These are phyloP conservation scores for Candida montana DNA, from an alignment of 805 yeast genomes.

Conservation along the genomic window DNA sequence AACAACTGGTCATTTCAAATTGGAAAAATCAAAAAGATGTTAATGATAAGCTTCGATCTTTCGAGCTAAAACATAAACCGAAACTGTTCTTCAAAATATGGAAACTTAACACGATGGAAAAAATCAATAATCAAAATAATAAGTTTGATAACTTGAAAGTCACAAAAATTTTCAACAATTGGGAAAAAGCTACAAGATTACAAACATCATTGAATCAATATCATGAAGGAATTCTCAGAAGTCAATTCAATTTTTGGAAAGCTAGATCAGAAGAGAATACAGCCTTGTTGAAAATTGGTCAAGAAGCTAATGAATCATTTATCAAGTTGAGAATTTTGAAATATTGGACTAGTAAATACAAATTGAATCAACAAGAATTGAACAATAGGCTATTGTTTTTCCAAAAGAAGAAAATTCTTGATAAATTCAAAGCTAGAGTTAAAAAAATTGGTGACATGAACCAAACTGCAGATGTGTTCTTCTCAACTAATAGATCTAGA, in stretches of 20 bases:
- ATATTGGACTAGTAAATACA: slow-evolving; percentile 12
- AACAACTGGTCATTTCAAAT: not conserved
- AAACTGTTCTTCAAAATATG: slow-evolving; percentile 7
- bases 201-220: not conserved
- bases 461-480: not conserved
- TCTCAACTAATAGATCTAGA: not conserved
- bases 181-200: slow-evolving; percentile 2
- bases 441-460: not conserved
- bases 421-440: slow-evolving; percentile 4
- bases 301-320: slow-evolving; percentile 13
- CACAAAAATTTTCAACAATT: not conserved
- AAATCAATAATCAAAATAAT: not conserved
- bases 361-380: not conserved
- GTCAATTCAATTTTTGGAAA: slow-evolving; percentile 10
- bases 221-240: not conserved
- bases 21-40: slow-evolving; percentile 13
- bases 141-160: slow-evolving; percentile 2
- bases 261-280: slow-evolving; percentile 3
- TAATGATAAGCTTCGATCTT: not conserved
- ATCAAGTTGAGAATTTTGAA: slow-evolving; percentile 18
- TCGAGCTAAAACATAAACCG: not conserved
- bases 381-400: slow-evolving; percentile 7
- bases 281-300: slow-evolving; percentile 10
- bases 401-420: slow-evolving; percentile 7
- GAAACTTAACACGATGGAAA: slow-evolving; percentile 7